Evolutionary conservation across 208 protist species (phyloP).

Genomic region (Acanthamoeba lenticulata): DNA sequence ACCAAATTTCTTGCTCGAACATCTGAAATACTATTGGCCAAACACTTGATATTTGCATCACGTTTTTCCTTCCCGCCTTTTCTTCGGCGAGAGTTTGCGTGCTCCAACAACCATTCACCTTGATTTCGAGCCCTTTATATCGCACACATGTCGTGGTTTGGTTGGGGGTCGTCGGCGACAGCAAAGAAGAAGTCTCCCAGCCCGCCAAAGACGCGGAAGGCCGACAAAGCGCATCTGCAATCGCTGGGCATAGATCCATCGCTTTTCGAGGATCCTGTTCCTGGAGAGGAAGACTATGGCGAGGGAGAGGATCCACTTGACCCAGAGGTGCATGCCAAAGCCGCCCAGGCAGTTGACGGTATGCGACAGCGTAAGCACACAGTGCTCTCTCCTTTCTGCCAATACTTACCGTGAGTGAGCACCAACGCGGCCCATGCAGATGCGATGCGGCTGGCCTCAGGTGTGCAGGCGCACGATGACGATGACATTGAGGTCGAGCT

Average conservation of each 20-base stretch:
- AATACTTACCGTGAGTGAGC: too few species aligned
- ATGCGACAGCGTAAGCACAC: background rate
- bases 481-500: slow-evolving; percentile 50
- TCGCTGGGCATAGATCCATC: background rate
- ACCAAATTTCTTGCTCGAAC: background rate
- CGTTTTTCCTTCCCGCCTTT: background rate
- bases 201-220: background rate
- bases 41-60: background rate
- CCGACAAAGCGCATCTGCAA: background rate
- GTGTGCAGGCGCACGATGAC: background rate
- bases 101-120: too few species aligned
- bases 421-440: background rate
- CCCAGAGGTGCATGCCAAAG: background rate
- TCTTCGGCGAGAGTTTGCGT: background rate
- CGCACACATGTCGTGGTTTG: background rate
- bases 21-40: background rate
- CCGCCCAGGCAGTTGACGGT: background rate
- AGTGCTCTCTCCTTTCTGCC: background rate
- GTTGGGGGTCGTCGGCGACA: background rate
- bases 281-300: background rate
- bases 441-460: background rate
- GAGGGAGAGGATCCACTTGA: background rate
- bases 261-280: background rate
- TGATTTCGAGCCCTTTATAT: too few species aligned
- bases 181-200: background rate